Evolutionary conservation across 176 grass and related monocot genomes (phyloP).

Genomic region (Oryza longistaminata): DNA sequence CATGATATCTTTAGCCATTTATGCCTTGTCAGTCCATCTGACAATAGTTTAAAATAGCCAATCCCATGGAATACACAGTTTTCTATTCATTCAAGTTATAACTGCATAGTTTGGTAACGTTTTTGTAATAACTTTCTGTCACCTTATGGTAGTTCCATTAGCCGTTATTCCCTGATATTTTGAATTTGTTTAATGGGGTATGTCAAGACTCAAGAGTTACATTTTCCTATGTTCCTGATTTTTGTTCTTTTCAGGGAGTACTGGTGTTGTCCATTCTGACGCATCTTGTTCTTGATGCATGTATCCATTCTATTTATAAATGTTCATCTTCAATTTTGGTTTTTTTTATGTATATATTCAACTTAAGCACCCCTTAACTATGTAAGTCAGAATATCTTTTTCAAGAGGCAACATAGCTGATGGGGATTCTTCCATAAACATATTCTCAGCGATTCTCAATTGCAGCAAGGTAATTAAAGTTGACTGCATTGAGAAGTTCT

Average conservation of each 20-base stretch:
- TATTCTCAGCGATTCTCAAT: constrained; percentile 51
- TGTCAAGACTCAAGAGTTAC: neutral
- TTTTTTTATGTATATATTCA: constrained; percentile 18
- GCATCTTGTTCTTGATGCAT: constrained; percentile 74
- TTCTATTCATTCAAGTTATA: neutral
- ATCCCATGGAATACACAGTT: neutral
- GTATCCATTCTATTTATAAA: constrained; percentile 59
- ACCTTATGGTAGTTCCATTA: neutral
- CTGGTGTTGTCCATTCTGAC: constrained; percentile 58
- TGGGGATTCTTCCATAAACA: constrained; percentile 52
- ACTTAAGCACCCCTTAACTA: constrained; percentile 54
- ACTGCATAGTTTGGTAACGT: neutral
- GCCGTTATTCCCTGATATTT: neutral
- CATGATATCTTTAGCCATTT: neutral
- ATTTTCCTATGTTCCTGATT: neutral
- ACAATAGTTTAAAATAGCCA: neutral
- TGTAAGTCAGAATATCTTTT: constrained; percentile 76
- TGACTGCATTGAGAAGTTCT: neutral
- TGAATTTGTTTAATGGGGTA: constrained; percentile 1
- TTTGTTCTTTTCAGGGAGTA: constrained; percentile 59
- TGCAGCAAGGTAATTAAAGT: constrained; percentile 59
- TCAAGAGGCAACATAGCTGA: constrained; percentile 48
- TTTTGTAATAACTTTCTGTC: neutral
- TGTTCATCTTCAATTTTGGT: constrained; percentile 6
- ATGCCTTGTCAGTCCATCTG: neutral